Conservation (phyloP, 1,284 basidiomycete genomes). For the Puccinia novopanici region DNA sequence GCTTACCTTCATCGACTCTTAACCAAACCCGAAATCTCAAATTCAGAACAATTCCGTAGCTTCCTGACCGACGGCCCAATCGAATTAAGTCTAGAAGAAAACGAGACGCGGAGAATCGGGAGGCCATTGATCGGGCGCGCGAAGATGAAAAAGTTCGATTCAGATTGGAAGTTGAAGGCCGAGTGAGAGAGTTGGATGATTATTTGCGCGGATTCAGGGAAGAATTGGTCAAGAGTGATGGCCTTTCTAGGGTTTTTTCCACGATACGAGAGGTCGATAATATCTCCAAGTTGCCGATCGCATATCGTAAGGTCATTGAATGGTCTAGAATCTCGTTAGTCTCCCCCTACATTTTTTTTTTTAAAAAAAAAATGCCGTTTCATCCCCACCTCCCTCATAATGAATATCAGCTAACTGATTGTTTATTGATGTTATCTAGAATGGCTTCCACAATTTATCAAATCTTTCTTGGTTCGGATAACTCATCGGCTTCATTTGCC, state of each 20-base stretch:
- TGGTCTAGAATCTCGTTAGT: too few relatives aligned
- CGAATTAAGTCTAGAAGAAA: conserved; percentile 71
- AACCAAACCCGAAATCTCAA: conserved; percentile 69
- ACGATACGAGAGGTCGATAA: conserved; percentile 80
- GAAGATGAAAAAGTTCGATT: conserved; percentile 86
- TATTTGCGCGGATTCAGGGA: conserved; percentile 86
- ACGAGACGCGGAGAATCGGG: conserved; percentile 74
- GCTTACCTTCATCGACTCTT: conserved; percentile 84
- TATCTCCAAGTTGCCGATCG: conserved; percentile 75
- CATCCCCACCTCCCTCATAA: conserved; percentile 31
- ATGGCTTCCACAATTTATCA: conserved; percentile 95
- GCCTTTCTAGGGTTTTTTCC: conserved; percentile 80
- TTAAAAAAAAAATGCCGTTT: too few relatives aligned
- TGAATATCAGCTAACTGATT: not conserved
- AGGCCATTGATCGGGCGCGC: conserved; percentile 84
- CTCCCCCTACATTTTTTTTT: too few relatives aligned
- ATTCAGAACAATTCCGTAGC: conserved; percentile 78
- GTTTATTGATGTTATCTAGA: conserved; percentile 59
- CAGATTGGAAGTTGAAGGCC: conserved; percentile 77
- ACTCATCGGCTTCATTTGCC: conserved; percentile 83
- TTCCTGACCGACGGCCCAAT: conserved; percentile 83
- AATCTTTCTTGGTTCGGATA: conserved; percentile 87
- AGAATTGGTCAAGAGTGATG: conserved; percentile 84
- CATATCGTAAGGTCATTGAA: conserved; percentile 85
- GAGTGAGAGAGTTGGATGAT: conserved; percentile 82